A percentile compares a stretch with the other conserved stretches of the same genome.
These are phyloP conservation scores for Pterothamnion heteromorphum DNA, from an alignment of 31 red algal species.

Conservation along the genomic window DNA sequence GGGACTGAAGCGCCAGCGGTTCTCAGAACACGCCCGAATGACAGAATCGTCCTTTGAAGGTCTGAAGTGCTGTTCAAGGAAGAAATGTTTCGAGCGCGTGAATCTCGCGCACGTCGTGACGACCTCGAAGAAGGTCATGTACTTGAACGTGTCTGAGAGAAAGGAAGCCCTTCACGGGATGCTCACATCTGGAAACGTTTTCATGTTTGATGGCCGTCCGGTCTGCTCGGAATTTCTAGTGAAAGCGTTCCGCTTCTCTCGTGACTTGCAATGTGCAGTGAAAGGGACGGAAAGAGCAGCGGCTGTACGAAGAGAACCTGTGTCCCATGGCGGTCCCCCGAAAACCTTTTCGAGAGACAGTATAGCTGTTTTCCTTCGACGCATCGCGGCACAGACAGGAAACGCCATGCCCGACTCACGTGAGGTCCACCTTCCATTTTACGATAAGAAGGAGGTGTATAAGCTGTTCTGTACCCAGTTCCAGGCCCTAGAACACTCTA, in stretches of 20 bases:
- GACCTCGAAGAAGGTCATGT: background rate
- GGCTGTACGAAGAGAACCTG: background rate
- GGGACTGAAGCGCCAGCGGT: no score
- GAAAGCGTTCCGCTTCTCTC: background rate
- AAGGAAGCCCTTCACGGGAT: background rate
- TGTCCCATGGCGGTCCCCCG: background rate
- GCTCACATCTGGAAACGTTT: background rate
- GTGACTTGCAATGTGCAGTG: background rate
- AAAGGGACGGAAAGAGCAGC: background rate
- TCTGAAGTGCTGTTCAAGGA: no score
- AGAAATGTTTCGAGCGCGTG: no score
- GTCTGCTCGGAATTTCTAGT: background rate
- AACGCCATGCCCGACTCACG: no score
- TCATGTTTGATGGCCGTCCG: background rate
- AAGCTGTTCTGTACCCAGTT: background rate
- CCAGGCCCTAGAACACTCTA: background rate
- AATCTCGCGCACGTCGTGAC: no score
- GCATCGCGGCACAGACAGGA: background rate
- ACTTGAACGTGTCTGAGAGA: background rate
- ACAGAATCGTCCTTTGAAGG: no score
- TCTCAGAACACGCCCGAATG: no score
- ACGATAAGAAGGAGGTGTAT: background rate
- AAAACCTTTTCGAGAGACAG: background rate
- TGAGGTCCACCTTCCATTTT: background rate
- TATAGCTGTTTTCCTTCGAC: background rate